Evolutionary conservation across 169 alveolate species (phyloP).

Genomic region (Plasmodium falciparum): DNA sequence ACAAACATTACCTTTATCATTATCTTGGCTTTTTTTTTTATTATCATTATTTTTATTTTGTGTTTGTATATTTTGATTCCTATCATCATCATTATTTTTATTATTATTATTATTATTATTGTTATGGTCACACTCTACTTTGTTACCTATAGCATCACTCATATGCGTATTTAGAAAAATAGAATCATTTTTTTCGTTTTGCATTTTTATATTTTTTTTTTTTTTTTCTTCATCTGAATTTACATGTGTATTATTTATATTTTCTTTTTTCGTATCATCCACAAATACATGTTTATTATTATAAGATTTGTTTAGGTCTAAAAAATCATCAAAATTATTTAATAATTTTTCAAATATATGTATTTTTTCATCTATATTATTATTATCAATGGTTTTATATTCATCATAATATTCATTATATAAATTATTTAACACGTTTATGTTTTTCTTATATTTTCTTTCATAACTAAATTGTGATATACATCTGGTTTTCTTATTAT

Average conservation of each 20-base stretch:
- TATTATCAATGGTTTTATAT: constrained; percentile 23
- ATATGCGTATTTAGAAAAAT: neutral
- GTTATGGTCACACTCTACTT: neutral
- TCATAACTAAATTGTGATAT: constrained; percentile 79
- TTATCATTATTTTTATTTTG: neutral
- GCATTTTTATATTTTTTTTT: neutral
- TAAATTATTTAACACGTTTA: constrained; percentile 2
- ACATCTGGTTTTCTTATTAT: constrained; percentile 83
- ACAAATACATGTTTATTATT: neutral
- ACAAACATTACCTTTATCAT: too few species aligned
- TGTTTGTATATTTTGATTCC: neutral
- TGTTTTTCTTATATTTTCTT: constrained; percentile 7
- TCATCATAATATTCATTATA: constrained; percentile 41
- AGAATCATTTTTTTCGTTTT: neutral
- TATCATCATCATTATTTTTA: neutral
- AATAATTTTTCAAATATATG: constrained; percentile 23
- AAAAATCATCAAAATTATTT: constrained; percentile 25
- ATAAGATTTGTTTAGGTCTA: neutral
- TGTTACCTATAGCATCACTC: neutral
- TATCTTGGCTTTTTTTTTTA: too few species aligned
- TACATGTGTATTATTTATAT: neutral
- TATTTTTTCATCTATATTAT: constrained; percentile 48
- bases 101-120: neutral
- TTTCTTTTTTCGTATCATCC: neutral
- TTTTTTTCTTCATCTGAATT: neutral